Base-by-base conservation (phyloP, 1,284 basidiomycete species). In the Cutaneotrichosporon sp. region DNA sequence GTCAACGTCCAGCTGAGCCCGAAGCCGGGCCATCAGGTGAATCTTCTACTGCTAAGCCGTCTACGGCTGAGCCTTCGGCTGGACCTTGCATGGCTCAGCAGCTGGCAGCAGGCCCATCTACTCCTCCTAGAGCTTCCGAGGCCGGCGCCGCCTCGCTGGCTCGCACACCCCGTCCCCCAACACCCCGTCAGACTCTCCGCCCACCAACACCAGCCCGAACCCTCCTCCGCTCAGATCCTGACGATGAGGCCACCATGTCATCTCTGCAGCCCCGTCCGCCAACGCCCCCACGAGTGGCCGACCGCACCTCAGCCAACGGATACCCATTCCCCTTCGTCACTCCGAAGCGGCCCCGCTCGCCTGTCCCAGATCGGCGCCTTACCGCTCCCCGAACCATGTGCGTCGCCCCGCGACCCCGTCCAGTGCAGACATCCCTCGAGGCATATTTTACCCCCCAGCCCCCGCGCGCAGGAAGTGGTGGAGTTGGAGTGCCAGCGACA, bases 271-370 rank as follows among this genome's bases (percentile, higher is more conserved):
- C 52, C 0, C 48, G 52, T 1, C 55, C 52, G 2, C 55, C 55
- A 1, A 54, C 55, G 1, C 55, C 55, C 3, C 55, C 55, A 2
- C 39, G 45, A 2, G 16, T 35, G 1, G 49, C 49, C 5, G 34
- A 32, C 16, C 54, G 54, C 4, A 48, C 54, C 10, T 17, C 46
- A 4, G 44, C 44, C 9, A 51, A 55, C 5, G 57, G 50, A 25
- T 52, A 55, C 20, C 51, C 51, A 0, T 20, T 24, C 0, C 20
- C 24, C 22, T 16, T 44, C 11, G 10, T 27, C 5, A 41, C 26
- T 20, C 47, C 43, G 5, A 45, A 49, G 25, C 35, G 37, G 17
- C 52, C 43, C 3, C 42, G 37, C 4, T 45, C 35, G 16, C 52
- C 47, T 5, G 35, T 17, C 3, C 10, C 29, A 4, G 32, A 50